phyloP scores from a whole-genome alignment of 352 stramenopile genomes.

The Phytophthora sp. region DNA sequence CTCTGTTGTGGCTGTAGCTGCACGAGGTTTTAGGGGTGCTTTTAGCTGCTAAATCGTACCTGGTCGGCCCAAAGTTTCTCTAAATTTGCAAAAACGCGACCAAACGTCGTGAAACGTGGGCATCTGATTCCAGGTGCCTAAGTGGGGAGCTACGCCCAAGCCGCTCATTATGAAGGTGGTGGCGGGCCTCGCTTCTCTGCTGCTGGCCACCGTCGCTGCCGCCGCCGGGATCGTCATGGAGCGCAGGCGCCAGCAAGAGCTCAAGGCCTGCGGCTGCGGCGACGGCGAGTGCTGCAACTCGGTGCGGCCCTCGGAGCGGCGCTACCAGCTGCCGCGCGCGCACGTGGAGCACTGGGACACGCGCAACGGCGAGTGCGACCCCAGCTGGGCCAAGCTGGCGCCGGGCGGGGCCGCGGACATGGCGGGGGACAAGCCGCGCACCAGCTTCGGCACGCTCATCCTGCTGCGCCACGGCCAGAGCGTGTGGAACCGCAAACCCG shows the following conservation, averaged over 20 bases:
- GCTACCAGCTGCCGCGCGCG: conserved; percentile 73
- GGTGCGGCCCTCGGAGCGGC: conserved; percentile 54
- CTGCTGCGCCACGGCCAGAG: conserved; percentile 85
- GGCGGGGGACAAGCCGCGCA: conserved; percentile 35
- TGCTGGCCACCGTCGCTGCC: conserved; percentile 24
- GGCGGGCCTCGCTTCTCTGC: conserved; percentile 29
- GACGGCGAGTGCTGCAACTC: conserved; percentile 85
- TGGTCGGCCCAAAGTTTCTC: no score
- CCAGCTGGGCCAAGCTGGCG: conserved; percentile 60
- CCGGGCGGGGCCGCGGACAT: conserved; percentile 22
- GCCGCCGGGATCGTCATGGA: conserved; percentile 37
- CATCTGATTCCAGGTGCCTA: conserved; percentile 23
- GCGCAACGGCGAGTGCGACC: conserved; percentile 57
- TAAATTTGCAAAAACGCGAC: conserved; percentile 7
- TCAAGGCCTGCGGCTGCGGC: conserved; percentile 55
- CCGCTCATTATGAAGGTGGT: conserved; percentile 35
- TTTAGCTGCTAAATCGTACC: no score
- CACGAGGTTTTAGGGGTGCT: no score
- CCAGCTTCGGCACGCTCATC: conserved; percentile 80
- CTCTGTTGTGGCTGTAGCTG: background rate
- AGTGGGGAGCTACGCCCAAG: conserved; percentile 9
- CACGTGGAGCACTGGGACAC: conserved; percentile 78
- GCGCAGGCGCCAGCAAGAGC: conserved; percentile 31
- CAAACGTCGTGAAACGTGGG: conserved; percentile 2
- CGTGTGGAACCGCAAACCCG: conserved; percentile 87